Conservation (phyloP, 2,329 filamentous ascomycete species). For the Neonectria ditissima region DNA sequence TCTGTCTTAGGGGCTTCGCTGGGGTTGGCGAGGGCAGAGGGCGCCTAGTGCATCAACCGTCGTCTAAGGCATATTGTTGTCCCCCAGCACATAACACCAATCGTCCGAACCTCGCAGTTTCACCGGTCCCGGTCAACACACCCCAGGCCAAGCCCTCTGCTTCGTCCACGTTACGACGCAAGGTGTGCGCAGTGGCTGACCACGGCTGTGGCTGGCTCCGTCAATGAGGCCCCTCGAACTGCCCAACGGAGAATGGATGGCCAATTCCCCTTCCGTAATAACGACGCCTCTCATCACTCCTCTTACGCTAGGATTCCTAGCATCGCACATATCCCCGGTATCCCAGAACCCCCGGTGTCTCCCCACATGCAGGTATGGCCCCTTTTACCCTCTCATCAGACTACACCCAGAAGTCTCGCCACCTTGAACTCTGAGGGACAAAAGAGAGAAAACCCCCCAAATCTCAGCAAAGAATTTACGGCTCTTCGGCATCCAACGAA, state of each 20-base stretch:
- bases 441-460: slow-evolving; percentile 4
- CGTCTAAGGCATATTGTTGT: slow-evolving; percentile 18
- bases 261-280: slow-evolving; percentile 1
- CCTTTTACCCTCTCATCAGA: slow-evolving; percentile 32
- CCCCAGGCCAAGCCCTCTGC: neutral
- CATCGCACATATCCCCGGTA: slow-evolving; percentile 10
- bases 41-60: slow-evolving; percentile 15
- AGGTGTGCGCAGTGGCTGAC: slow-evolving; percentile 6
- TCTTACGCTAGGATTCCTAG: slow-evolving; percentile 7
- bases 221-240: neutral
- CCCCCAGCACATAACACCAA: slow-evolving; percentile 10
- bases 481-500: slow-evolving; percentile 7
- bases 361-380: slow-evolving; percentile 25
- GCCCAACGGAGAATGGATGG: neutral
- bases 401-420: slow-evolving; percentile 25
- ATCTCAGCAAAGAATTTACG: slow-evolving; percentile 10
- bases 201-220: neutral
- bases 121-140: slow-evolving; percentile 2
- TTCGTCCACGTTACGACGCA: slow-evolving; percentile 19
- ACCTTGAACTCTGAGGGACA: slow-evolving; percentile 8
- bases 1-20: slow-evolving; percentile 1
- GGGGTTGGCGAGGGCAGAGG: slow-evolving; percentile 1
- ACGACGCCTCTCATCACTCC: neutral
- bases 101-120: slow-evolving; percentile 25
- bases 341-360: slow-evolving; percentile 16